Evolutionary conservation across 192 early-diverging fungal species (phyloP).

Genomic region (Chytriomyces sp.): DNA sequence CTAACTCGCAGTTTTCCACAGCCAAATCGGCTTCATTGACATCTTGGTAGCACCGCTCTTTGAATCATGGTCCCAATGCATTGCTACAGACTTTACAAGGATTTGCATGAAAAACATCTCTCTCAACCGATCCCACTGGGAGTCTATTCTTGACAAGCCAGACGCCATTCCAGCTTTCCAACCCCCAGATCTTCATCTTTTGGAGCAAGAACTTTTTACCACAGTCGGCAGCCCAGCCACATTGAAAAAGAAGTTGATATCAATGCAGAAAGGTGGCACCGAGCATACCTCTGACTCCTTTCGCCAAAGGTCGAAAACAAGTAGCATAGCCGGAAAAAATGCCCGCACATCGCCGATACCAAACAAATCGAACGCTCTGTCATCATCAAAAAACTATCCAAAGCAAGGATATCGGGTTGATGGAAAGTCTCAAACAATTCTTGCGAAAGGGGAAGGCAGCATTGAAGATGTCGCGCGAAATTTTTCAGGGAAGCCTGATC

Average conservation of each 20-base stretch:
- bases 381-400: too few species aligned
- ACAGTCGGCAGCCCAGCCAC: conserved; percentile 30
- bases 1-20: conserved; percentile 14
- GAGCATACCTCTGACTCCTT: not conserved
- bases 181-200: conserved; percentile 12
- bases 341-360: not conserved
- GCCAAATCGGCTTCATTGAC: conserved; percentile 68
- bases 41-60: conserved; percentile 60
- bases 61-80: conserved; percentile 55
- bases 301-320: not conserved
- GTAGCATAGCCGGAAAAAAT: not conserved
- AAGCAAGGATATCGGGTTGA: too few species aligned
- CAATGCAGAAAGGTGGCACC: conserved; percentile 5
- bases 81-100: conserved; percentile 48
- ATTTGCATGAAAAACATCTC: conserved; percentile 55
- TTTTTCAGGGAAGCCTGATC: not conserved
- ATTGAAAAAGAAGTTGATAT: conserved; percentile 27
- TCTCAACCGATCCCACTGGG: conserved; percentile 55
- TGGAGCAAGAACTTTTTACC: conserved; percentile 29
- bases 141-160: conserved; percentile 50
- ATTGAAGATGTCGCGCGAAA: not conserved
- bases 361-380: not conserved
- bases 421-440: too few species aligned
- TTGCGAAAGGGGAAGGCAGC: too few species aligned
- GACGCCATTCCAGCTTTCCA: conserved; percentile 44